Evolutionary conservation across 202 grass and related monocot species (phyloP).

Genomic region (Hordeum pubiflorum): DNA sequence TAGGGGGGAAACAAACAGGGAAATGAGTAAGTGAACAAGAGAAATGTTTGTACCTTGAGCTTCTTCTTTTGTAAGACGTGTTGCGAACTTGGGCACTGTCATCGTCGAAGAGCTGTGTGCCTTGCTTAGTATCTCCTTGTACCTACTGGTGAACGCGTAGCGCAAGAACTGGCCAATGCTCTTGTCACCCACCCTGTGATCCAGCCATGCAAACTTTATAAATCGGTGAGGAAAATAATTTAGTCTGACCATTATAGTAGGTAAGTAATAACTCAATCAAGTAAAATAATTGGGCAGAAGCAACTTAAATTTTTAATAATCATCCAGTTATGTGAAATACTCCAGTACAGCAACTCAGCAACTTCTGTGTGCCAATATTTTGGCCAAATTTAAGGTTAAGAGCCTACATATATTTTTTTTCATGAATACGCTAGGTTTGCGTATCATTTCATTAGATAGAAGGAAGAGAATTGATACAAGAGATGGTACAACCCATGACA

Average conservation of each 20-base stretch:
- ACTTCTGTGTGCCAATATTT: background rate
- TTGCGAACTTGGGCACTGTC: constrained; percentile 56
- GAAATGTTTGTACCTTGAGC: constrained; percentile 28
- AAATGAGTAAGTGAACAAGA: background rate
- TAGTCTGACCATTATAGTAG: background rate
- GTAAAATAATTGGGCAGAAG: too few relatives aligned
- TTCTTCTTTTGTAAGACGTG: constrained; percentile 80
- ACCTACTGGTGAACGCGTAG: constrained; percentile 67
- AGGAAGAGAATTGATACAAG: too few relatives aligned
- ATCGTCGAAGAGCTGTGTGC: constrained; percentile 57
- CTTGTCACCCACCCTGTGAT: constrained; percentile 63
- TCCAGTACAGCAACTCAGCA: too few relatives aligned
- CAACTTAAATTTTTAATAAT: background rate
- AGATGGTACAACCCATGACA: too few relatives aligned
- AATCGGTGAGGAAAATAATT: background rate
- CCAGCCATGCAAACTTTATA: background rate
- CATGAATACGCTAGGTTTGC: too few relatives aligned
- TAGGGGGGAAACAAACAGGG: background rate
- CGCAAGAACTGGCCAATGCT: constrained; percentile 62
- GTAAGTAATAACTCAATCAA: background rate
- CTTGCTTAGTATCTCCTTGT: constrained; percentile 93
- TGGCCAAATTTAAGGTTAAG: background rate
- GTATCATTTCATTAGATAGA: too few relatives aligned
- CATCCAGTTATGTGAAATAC: too few relatives aligned
- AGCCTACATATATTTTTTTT: too few relatives aligned